Evolutionary conservation across 352 stramenopile species (phyloP), one percentile per base, ranked within the genome.

Genomic region (Globisporangium echinulatum): DNA sequence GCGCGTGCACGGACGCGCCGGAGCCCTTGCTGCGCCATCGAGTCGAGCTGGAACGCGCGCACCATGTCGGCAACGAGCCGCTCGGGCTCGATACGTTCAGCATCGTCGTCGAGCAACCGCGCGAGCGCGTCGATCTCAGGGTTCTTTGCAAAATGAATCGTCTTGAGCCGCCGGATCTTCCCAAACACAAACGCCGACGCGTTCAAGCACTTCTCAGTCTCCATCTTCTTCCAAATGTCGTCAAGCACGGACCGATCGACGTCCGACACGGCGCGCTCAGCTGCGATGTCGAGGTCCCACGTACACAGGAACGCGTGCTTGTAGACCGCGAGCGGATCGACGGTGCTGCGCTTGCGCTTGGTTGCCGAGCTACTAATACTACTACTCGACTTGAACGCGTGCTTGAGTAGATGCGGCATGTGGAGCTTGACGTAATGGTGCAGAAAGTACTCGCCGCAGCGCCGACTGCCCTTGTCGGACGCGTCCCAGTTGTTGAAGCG

Each of bases 221-320:
- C 79, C 71, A 90, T 87, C 63, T 90, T 90, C 64, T 75, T 87
- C 79, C 79, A 94, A 59, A 92, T 89, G 50, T 94, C 82, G 64
- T 94, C 82, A 59, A 94, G 69, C 49, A 92, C 75, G 9, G 70
- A 72, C 2, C 57, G 67, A 52, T 92, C 79, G n/a, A 91, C 77
- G 55, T 92, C 79, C 52, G 75, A 88, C 13, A 94, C 84, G 4
- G 85, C 82, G 38, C 79, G 71, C 40, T 69, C 66, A 33, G 85
- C 85, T 9, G 79, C 77, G 7, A 72, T 64, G 56, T 92, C 85
- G 19, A 94, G 72, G 42, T 94, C 81, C 82, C 82, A 94, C 25
- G 85, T 92, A 53, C 85, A 92, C 56, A 92, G 51, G 61, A 94
- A 92, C 38, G 85, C 82, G 53, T 92, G 79, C 53, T 83, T 79